These are phyloP conservation scores for Carpinus fangiana DNA, from an alignment of 306 rosid species.

Conservation along the genomic window DNA sequence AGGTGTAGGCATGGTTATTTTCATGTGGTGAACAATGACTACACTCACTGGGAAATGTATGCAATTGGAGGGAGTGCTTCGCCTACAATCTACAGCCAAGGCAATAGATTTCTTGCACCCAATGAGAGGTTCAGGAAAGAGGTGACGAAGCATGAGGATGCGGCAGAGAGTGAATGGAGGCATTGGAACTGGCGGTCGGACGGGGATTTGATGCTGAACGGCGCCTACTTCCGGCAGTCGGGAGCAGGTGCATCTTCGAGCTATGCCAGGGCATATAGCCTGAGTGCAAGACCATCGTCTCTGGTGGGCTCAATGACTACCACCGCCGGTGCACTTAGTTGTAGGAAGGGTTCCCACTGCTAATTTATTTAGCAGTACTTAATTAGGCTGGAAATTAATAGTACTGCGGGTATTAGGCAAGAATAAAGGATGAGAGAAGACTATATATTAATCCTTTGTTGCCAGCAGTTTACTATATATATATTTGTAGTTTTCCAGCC, in stretches of 20 bases:
- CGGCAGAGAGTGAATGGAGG: conserved; percentile 60
- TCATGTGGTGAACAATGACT: conserved; percentile 93
- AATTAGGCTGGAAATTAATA: not conserved
- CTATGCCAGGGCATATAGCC: conserved; percentile 74
- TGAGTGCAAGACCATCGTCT: conserved; percentile 81
- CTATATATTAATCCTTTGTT: not conserved
- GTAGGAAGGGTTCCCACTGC: conserved; percentile 64
- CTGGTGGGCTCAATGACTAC: conserved; percentile 78
- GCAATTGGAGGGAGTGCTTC: conserved; percentile 90
- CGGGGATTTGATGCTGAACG: conserved; percentile 77
- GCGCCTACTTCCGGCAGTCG: conserved; percentile 70
- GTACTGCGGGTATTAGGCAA: conserved; percentile 9
- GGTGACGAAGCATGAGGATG: conserved; percentile 84
- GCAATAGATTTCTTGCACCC: conserved; percentile 81
- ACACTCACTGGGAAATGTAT: conserved; percentile 96
- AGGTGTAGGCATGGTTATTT: conserved; percentile 89
- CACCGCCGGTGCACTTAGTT: conserved; percentile 73
- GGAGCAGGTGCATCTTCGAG: conserved; percentile 65
- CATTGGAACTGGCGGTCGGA: conserved; percentile 91
- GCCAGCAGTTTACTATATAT: conserved; percentile 10
- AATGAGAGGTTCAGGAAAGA: conserved; percentile 54
- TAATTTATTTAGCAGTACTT: not conserved
- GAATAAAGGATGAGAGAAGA: not conserved
- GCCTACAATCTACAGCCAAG: conserved; percentile 87
- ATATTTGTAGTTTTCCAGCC: not conserved